Evolutionary conservation across 306 rosid species (phyloP).

Genomic region (Mucuna pruriens): DNA sequence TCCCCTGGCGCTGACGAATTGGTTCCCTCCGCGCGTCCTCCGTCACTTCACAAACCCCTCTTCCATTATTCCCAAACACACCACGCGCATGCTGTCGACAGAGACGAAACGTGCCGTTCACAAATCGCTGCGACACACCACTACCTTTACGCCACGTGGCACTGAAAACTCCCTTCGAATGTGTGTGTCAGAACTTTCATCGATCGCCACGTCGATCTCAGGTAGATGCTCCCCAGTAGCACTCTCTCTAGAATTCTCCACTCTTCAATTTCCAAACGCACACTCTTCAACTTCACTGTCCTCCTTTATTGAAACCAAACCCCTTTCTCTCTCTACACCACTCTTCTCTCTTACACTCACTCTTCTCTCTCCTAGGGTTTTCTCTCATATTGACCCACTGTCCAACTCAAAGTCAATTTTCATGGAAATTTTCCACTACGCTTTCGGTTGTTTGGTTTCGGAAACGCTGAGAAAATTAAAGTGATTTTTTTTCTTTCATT

Average conservation of each 20-base stretch:
- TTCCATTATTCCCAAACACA: background rate
- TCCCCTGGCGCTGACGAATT: background rate
- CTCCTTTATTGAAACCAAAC: constrained; percentile 22
- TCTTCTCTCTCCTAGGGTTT: constrained; percentile 58
- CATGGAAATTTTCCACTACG: constrained; percentile 32
- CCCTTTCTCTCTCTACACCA: background rate
- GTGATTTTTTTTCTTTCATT: background rate
- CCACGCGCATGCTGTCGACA: constrained; percentile 14
- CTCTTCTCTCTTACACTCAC: background rate
- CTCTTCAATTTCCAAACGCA: constrained; percentile 54
- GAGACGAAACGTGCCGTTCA: constrained; percentile 30
- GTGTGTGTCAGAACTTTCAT: constrained; percentile 42
- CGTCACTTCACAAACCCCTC: background rate
- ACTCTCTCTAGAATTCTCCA: background rate
- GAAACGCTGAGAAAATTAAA: constrained; percentile 17
- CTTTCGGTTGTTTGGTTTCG: constrained; percentile 16
- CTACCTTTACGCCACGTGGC: constrained; percentile 34
- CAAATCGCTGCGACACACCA: constrained; percentile 32
- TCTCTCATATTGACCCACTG: constrained; percentile 32
- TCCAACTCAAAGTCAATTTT: background rate
- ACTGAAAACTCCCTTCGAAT: background rate
- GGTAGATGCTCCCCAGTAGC: constrained; percentile 40
- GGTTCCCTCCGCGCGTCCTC: background rate
- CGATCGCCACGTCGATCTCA: constrained; percentile 42
- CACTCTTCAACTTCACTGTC: constrained; percentile 38